Evolutionary conservation across 495 filamentous ascomycete species (phyloP), one percentile per base, ranked within the genome.

Genomic region (Hypoxylon subgilvum): DNA sequence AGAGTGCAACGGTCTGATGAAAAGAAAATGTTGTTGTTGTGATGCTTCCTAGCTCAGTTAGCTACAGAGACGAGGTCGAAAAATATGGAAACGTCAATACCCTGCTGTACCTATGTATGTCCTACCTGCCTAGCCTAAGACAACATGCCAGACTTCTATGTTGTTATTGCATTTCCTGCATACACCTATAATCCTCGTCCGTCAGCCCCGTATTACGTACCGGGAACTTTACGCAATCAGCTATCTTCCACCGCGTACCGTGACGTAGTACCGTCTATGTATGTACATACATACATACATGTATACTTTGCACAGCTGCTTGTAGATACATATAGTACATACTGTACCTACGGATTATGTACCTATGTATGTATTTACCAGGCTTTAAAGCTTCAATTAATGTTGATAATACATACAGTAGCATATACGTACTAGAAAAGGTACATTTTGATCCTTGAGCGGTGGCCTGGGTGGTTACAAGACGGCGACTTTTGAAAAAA

Each of bases 81-180:
- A 57, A 57, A 48, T 57, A 57, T 62, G 46, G 45, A 62, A 62
- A 62, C 39, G 34, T 46, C 41, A 62, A 47, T 56, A 46, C 41
- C 21, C 41, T 19, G 17, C 46, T 18, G 30, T 41, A 44, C 36
- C 13, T 23, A 35, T 27, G n/a, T n/a, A n/a, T n/a, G n/a, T n/a
- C n/a, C n/a, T n/a, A n/a, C n/a, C n/a, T n/a, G n/a, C n/a, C n/a
- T n/a, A n/a, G n/a, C n/a, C n/a, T n/a, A n/a, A n/a, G n/a, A n/a
- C n/a, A n/a, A 35, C 52, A 56, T 55, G 56, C 58, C 45, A 56
- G 28, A 46, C 51, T 21, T 62, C 30, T n/a, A n/a, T n/a, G n/a
- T n/a, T n/a, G n/a, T 62, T 62, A 62, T 62, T 62, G 52, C 52
- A 56, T 57, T 58, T 62, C 34, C 56, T 62, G 58, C 58, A 39